Percentiles rank a stretch among this genome's conserved stretches.
Conservation (phyloP, 139 green algal species). For the Chlamydomonas sp. region DNA sequence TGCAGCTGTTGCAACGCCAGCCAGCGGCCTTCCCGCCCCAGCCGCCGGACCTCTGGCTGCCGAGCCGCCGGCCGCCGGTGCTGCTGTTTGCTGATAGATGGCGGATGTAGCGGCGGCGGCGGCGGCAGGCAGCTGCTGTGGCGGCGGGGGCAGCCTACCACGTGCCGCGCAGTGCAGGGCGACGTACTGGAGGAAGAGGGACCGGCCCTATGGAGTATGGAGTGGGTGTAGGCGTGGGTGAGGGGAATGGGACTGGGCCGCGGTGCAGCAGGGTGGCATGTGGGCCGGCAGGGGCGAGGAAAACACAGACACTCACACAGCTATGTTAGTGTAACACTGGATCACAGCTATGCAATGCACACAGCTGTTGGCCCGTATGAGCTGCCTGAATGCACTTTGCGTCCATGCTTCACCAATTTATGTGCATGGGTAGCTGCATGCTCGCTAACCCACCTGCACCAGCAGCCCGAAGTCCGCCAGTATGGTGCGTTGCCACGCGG, state of each 20-base stretch:
- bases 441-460: not conserved
- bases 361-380: not conserved
- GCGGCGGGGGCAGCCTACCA: no score
- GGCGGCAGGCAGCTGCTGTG: no score
- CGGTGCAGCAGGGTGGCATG: not conserved
- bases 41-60: no score
- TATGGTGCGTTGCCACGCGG: constrained; percentile 7
- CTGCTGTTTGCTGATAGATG: no score
- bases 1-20: no score
- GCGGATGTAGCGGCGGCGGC: no score
- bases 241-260: not conserved
- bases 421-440: not conserved
- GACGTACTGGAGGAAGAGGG: no score
- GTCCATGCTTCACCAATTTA: not conserved
- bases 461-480: constrained; percentile 13
- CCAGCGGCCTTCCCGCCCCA: no score
- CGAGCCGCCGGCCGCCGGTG: no score
- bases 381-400: not conserved
- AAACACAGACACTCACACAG: not conserved
- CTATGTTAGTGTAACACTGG: not conserved
- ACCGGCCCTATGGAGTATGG: no score
- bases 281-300: not conserved
- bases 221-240: no score
- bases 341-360: not conserved
- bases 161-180: no score